Base-by-base conservation (phyloP, 257 asterid genomes). In the Schizonepeta tenuifolia region DNA sequence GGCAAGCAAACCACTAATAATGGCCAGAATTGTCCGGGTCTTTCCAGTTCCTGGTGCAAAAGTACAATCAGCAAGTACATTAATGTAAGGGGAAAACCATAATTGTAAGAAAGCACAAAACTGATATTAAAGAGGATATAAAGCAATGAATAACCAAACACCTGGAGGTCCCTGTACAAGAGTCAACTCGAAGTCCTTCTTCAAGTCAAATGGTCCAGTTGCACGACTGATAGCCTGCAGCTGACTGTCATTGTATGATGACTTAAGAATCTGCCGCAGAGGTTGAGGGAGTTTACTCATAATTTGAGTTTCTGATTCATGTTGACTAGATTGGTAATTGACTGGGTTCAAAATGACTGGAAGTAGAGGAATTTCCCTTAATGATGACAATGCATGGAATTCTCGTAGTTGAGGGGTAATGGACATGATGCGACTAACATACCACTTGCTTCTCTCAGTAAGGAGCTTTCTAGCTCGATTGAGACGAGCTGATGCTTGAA, bases 101-200 rank as follows among this genome's bases (percentile, higher is more conserved):
- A 74, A 59, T 13, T 56, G 31, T 54, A 69, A 63, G 43, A 47
- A 35, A 73, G 35, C 61, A 60, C 14, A 56, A 51, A 75, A 33
- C 71, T 59, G 51, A 35, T 50, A 47, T 66, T 28, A 58, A 14
- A 21, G 43, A 51, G 21, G 33, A 50, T 10, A 47, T 40, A 31
- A 49, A 67, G 36, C 38, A 71, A 65, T 65, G 70, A 69, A 58
- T 73, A 53, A 76, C 66, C 47, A 78, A 82, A 77, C 59, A 92
- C 99, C 99, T 86, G 99, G 99, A 75, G 99, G 99, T 60, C 99
- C 99, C 90, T 95, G 99, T 81, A 95, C 81, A 69, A 95, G 99
- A 68, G 93, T 84, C 81, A 95, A 81, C 31, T 90, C 88, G 50
- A 84, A 86, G 70, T 87, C 93, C 76, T 73, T 86, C 79, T 79